Evolutionary conservation across 2,329 filamentous ascomycete species (phyloP).

Genomic region (Nigrospora oryzae): DNA sequence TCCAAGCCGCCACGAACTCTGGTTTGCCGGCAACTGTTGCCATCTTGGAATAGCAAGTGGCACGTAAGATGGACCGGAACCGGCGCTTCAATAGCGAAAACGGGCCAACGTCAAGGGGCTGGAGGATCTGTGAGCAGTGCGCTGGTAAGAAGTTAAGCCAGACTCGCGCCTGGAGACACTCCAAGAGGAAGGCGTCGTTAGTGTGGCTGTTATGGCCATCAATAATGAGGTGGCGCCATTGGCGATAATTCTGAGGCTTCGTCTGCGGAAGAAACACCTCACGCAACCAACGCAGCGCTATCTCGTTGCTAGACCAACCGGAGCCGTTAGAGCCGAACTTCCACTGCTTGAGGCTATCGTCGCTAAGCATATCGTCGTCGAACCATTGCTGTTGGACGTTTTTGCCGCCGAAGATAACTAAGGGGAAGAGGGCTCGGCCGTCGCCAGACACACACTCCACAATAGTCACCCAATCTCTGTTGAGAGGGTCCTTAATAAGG

Average conservation of each 20-base stretch:
- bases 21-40: too few relatives aligned
- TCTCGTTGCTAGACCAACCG: neutral
- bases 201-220: neutral
- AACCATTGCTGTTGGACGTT: neutral
- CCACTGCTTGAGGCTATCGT: neutral
- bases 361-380: neutral
- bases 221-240: neutral
- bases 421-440: neutral
- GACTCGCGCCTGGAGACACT: neutral
- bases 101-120: neutral
- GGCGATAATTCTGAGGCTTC: neutral
- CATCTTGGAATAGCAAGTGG: too few relatives aligned
- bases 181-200: neutral
- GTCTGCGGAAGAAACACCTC: neutral
- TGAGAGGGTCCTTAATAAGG: neutral
- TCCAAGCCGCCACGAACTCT: too few relatives aligned
- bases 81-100: neutral
- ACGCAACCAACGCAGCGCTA: neutral
- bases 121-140: neutral
- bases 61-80: neutral
- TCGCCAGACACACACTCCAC: neutral
- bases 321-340: neutral
- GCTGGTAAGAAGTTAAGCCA: neutral
- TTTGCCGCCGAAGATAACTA: neutral
- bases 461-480: neutral